Conservation (phyloP, 2,329 filamentous ascomycete genomes). For the Thielaviopsis musarum region DNA sequence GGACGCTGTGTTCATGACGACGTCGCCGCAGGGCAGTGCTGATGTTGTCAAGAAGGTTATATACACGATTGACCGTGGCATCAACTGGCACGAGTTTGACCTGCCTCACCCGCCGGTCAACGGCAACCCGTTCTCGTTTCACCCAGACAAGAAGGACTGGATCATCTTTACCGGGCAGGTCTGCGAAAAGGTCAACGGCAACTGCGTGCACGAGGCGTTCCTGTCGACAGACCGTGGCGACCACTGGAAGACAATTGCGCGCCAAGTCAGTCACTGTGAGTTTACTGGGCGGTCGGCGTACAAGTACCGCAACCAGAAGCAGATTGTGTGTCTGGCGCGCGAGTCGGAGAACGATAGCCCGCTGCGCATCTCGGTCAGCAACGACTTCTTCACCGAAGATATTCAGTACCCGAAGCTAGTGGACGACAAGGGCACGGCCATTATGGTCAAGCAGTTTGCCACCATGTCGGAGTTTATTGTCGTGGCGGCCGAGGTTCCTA, state of each 20-base stretch:
- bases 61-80: slow-evolving; percentile 68
- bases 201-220: slow-evolving; percentile 60
- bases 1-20: slow-evolving; percentile 77
- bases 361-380: slow-evolving; percentile 56
- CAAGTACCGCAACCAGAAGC: slow-evolving; percentile 32
- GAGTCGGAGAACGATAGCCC: slow-evolving; percentile 40
- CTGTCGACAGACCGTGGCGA: slow-evolving; percentile 66
- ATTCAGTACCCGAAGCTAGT: slow-evolving; percentile 25
- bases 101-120: slow-evolving; percentile 38
- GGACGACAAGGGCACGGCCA: slow-evolving; percentile 41
- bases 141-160: slow-evolving; percentile 75
- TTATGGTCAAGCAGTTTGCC: slow-evolving; percentile 59
- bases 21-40: slow-evolving; percentile 30
- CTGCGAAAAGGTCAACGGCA: slow-evolving; percentile 37
- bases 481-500: slow-evolving; percentile 41
- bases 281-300: slow-evolving; percentile 56
- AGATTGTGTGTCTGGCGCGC: slow-evolving; percentile 40
- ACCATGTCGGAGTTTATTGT: slow-evolving; percentile 96
- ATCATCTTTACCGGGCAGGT: slow-evolving; percentile 74
- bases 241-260: slow-evolving; percentile 57
- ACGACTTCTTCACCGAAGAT: slow-evolving; percentile 57
- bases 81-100: slow-evolving; percentile 56
- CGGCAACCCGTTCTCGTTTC: slow-evolving; percentile 49
- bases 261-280: slow-evolving; percentile 66
- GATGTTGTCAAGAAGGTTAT: slow-evolving; percentile 31